Base-by-base conservation (phyloP, 208 protist species). In the Trypanosoma melophagium region DNA sequence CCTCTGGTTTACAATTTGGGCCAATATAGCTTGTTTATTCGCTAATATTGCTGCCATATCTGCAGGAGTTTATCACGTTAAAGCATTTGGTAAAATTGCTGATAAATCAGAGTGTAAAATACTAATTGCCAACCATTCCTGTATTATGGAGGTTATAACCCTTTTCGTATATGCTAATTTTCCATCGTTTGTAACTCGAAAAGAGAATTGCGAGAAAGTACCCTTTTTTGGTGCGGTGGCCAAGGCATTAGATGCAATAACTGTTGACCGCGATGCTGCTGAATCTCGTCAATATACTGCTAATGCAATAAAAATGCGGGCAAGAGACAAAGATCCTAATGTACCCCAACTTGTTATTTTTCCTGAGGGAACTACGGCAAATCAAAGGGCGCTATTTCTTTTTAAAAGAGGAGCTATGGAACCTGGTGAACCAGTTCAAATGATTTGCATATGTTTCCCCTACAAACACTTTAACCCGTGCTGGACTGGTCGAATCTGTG, bases 401-500 rank as follows among this genome's bases (percentile, higher is more conserved):
- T 97, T 93, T 74, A 87, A 87, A 60, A 91, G 79, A 31, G 93
- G 93, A 22, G 90, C 91, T 22, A 96, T 97, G 58, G 89, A 87
- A 59, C 67, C 87, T 13, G 90, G 89, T 22, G 78, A 70, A 53
- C 91, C 93, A 21, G 79, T 97, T 21, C 90, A 97, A 71, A 94
- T 94, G 81, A 74, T 96, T 49, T 96, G 89, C 69, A 65, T 93
- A 28, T 69, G 66, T 7, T 96, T 93, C 47, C 89, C 88, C 0
- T 95, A 94, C 73, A 78, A 80, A 62, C 84, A 95, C 62, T 96
- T 95, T 74, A 95, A 95, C 66, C 81, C 92, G 9, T 83, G 81
- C 1, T 97, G 92, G 92, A 93, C 80, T 17, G 89, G 89, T 16
- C 66, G 83, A 7, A 67, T 59, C 16, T 80, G 80, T 52, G 91